These are phyloP conservation scores for Globisporangium cystogenes DNA, from an alignment of 352 stramenopile genomes.

Conservation along the genomic window DNA sequence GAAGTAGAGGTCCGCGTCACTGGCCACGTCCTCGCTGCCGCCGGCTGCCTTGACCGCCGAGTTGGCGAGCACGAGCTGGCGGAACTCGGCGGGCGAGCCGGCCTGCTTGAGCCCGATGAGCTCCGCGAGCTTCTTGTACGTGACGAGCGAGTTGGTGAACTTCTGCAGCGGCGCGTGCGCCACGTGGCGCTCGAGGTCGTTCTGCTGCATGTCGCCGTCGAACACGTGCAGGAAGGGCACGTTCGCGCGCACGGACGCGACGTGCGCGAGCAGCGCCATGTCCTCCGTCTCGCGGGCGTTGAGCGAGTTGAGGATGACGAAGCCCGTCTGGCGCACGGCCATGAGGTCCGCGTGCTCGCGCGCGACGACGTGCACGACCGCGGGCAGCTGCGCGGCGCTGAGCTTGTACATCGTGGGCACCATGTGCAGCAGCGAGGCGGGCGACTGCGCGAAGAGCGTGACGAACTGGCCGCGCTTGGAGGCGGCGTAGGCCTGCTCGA, in stretches of 20 bases:
- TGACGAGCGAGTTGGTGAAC: constrained; percentile 56
- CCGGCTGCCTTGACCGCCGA: constrained; percentile 21
- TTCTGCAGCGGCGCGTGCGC: constrained; percentile 34
- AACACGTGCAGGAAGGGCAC: constrained; percentile 93
- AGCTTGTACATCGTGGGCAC: constrained; percentile 95
- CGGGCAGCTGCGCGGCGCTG: constrained; percentile 73
- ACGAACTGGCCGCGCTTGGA: constrained; percentile 78
- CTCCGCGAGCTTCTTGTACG: constrained; percentile 62
- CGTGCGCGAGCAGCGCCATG: constrained; percentile 89
- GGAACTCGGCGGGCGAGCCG: constrained; percentile 44
- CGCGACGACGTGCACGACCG: constrained; percentile 89
- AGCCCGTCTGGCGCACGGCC: constrained; percentile 86
- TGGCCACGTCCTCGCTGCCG: constrained; percentile 29
- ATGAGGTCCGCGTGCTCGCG: constrained; percentile 91
- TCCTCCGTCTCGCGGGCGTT: constrained; percentile 86
- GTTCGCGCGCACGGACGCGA: constrained; percentile 85
- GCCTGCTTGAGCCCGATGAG: constrained; percentile 56
- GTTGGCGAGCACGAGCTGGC: constrained; percentile 53
- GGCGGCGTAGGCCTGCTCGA: constrained; percentile 58
- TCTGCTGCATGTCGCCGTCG: constrained; percentile 89
- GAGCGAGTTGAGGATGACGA: constrained; percentile 88
- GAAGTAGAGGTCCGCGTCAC: constrained; percentile 89
- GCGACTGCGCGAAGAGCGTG: constrained; percentile 88
- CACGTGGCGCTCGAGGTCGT: constrained; percentile 58
- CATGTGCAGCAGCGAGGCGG: constrained; percentile 84